Evolutionary conservation across 192 early-diverging fungal genomes (phyloP).

Genomic region (Entophlyctis luteolus): DNA sequence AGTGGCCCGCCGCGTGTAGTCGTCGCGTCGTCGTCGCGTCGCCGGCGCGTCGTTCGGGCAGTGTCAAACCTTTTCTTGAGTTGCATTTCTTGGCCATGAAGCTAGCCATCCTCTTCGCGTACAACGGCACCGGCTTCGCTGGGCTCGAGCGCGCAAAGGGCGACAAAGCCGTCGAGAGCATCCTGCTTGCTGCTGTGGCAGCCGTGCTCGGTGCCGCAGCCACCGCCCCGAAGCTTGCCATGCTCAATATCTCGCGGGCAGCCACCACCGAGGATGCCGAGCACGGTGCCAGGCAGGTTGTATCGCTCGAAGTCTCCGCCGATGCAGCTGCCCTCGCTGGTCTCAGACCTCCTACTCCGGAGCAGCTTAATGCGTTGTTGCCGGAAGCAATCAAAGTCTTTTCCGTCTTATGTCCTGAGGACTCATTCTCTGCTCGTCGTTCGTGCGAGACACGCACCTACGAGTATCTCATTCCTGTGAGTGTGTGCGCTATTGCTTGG

Average conservation of each 20-base stretch:
- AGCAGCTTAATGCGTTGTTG: constrained; percentile 19
- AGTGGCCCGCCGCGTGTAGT: no score
- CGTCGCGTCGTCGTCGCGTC: no score
- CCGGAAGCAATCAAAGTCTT: constrained; percentile 27
- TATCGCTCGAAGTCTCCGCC: constrained; percentile 25
- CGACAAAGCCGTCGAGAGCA: constrained; percentile 38
- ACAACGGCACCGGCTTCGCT: constrained; percentile 41
- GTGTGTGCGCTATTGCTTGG: constrained; percentile 1
- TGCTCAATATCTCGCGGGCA: constrained; percentile 46
- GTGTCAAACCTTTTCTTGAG: not conserved
- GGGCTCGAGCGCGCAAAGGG: constrained; percentile 49
- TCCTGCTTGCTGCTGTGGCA: constrained; percentile 36
- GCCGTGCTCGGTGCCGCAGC: constrained; percentile 29
- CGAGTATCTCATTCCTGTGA: constrained; percentile 49
- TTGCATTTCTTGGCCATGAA: constrained; percentile 7
- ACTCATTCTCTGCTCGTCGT: constrained; percentile 42
- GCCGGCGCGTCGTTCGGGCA: no score
- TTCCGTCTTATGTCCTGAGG: constrained; percentile 3
- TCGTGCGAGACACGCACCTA: constrained; percentile 49
- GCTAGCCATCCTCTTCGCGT: constrained; percentile 44
- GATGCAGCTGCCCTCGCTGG: no score
- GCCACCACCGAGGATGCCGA: constrained; percentile 37
- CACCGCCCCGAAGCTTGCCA: constrained; percentile 32
- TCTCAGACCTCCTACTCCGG: constrained; percentile 15
- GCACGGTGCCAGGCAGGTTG: constrained; percentile 31